Conservation (phyloP, 768 basidiomycete species). For the Tricholoma furcatifolium region DNA sequence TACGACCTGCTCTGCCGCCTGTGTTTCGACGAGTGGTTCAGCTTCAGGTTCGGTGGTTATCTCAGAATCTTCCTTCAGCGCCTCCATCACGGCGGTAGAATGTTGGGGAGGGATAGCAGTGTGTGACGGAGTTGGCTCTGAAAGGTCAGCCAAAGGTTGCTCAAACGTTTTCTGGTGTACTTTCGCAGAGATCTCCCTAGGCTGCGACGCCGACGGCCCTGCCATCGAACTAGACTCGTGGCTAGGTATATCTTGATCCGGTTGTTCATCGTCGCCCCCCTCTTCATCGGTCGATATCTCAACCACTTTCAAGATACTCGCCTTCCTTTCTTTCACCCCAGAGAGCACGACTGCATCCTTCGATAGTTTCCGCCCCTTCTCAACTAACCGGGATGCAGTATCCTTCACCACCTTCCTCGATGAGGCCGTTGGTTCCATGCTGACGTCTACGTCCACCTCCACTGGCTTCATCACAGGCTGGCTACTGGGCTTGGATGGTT, state of each 20-base stretch:
- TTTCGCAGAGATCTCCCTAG: background rate
- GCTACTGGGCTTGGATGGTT: background rate
- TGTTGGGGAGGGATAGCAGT: slow-evolving; percentile 4
- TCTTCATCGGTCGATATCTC: slow-evolving; percentile 43
- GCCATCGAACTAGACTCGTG: slow-evolving; percentile 6
- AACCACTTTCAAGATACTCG: slow-evolving; percentile 30
- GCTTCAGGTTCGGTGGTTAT: slow-evolving; percentile 23
- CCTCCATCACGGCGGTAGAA: background rate
- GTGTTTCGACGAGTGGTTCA: slow-evolving; percentile 1
- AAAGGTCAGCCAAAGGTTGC: background rate
- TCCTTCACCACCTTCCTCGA: background rate
- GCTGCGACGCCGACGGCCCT: background rate
- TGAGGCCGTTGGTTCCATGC: background rate
- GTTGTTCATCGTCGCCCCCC: slow-evolving; percentile 20
- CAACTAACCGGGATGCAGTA: background rate
- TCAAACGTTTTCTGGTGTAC: background rate
- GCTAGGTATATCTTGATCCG: background rate
- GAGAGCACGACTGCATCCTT: background rate
- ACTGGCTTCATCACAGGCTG: background rate
- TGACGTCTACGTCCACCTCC: slow-evolving; percentile 2
- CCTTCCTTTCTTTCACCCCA: slow-evolving; percentile 11
- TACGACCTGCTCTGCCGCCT: background rate
- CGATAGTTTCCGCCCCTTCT: slow-evolving; percentile 2
- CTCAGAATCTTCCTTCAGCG: slow-evolving; percentile 23
- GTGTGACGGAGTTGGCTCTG: background rate